Evolutionary conservation across 371 early-diverging fungal genomes (phyloP), one percentile per base, ranked within the genome.

Genomic region (Scutellospora calospora): DNA sequence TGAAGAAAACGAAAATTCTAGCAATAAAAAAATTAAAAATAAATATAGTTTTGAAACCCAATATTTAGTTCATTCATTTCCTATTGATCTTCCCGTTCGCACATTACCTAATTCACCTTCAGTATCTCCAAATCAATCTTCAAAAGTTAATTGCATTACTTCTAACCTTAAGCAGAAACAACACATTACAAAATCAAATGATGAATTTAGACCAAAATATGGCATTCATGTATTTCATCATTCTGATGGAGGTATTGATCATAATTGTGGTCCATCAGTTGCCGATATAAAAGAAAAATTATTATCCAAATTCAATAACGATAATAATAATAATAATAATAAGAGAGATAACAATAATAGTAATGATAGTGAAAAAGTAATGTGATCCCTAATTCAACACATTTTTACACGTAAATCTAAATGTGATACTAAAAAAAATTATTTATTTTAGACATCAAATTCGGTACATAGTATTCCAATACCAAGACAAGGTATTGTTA

Each of bases 401-500:
- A 25, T 29, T 29, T n/a, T 27, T 18, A 31, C 31, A 18, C 5
- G 12, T 49, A 27, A 0, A 71, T 22, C 16, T 22, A 29, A 29
- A 20, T 52, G 16, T 2, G 51, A 1, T 5, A 8, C 25, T 31
- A 49, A 45, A 22, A 45, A 25, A 1, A 27, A 5, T 25, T 29
- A 8, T 49, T 16, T 51, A 49, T 71, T 51, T 14, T 71, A 45
- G 72, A 16, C 72, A 8, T 18, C 72, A 51, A 11, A 14, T 9
- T 51, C 52, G 16, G 8, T 51, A 14, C 72, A 27, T 51, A 35
- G 12, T 27, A 49, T 71, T 20, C 25, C 71, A 29, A 45, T 16
- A 51, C 51, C 52, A 51, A 72, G 20, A 16, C 72, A 72, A 52
- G 72, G 72, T 31, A n/a, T 52, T 31, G 51, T 72, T 29, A 72